Evolutionary conservation across 371 early-diverging fungal genomes (phyloP).

Genomic region (Haplosporangium sp.): DNA sequence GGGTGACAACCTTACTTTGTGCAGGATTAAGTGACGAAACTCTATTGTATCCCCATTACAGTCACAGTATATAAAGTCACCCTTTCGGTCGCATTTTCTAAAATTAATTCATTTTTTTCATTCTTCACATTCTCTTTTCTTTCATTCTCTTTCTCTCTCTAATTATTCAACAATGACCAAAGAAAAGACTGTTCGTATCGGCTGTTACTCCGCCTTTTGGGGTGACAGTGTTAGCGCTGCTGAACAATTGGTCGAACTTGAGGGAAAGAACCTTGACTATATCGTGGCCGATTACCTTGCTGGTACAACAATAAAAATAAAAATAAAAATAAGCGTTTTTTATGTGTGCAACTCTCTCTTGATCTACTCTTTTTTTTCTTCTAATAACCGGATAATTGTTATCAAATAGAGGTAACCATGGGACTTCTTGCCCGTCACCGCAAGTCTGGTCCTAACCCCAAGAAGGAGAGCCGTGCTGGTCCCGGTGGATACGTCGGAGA

Average conservation of each 20-base stretch:
- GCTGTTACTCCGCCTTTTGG: constrained; percentile 82
- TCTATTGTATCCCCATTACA: not conserved
- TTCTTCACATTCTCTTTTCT: not conserved
- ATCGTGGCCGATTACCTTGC: constrained; percentile 78
- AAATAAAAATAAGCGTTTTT: no score
- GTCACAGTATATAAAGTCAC: not conserved
- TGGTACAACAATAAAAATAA: constrained; percentile 49
- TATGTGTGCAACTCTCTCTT: no score
- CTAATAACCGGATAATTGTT: not conserved
- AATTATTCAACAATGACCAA: constrained; percentile 21
- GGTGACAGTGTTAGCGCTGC: constrained; percentile 78
- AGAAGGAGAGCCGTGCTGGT: constrained; percentile 63
- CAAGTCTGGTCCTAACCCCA: constrained; percentile 42
- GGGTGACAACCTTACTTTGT: not conserved
- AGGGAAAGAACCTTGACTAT: constrained; percentile 78
- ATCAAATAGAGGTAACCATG: constrained; percentile 76
- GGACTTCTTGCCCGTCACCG: constrained; percentile 77
- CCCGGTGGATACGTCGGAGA: constrained; percentile 74
- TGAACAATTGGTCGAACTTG: constrained; percentile 74
- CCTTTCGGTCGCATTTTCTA: not conserved
- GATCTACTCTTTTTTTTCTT: no score
- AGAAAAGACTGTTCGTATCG: constrained; percentile 69
- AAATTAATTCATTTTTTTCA: not conserved
- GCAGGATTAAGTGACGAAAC: not conserved
- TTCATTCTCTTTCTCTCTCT: not conserved